Percentiles rank a stretch among this genome's conserved stretches.
These are phyloP conservation scores for Diaporthe batatas DNA, from an alignment of 2,329 filamentous ascomycete species.

Conservation along the genomic window DNA sequence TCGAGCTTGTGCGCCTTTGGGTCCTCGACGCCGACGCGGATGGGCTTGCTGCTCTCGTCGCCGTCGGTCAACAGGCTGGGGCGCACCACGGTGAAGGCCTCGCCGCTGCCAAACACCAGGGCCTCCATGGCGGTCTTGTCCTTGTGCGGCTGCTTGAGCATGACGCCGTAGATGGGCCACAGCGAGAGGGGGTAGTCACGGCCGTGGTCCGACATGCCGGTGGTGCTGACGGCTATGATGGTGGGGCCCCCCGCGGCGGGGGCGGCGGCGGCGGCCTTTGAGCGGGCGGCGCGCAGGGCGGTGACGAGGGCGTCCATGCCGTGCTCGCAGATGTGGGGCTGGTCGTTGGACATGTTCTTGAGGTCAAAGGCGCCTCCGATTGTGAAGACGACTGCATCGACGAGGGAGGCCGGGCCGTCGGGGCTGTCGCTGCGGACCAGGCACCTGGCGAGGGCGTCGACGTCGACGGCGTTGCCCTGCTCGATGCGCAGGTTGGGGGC, in stretches of 20 bases:
- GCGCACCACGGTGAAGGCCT: slow-evolving; percentile 51
- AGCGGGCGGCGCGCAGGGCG: slow-evolving; percentile 52
- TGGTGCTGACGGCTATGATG: slow-evolving; percentile 56
- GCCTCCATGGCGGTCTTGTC: slow-evolving; percentile 63
- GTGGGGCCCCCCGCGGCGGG: slow-evolving; percentile 50
- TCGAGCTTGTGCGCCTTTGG: slow-evolving; percentile 49
- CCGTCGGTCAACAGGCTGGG: slow-evolving; percentile 50
- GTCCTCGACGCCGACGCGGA: slow-evolving; percentile 58
- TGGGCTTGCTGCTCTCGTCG: slow-evolving; percentile 46
- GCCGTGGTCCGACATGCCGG: slow-evolving; percentile 55
- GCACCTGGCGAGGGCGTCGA: slow-evolving; percentile 52
- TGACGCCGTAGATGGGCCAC: slow-evolving; percentile 56
- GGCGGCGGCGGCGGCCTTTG: slow-evolving; percentile 38
- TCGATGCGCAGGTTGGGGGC: slow-evolving; percentile 57
- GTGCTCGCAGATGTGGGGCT: slow-evolving; percentile 62
- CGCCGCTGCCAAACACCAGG: slow-evolving; percentile 47
- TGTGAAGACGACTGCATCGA: slow-evolving; percentile 62
- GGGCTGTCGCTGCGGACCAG: slow-evolving; percentile 50
- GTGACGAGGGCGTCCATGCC: slow-evolving; percentile 59
- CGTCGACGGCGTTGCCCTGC: slow-evolving; percentile 62
- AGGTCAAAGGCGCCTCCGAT: slow-evolving; percentile 58
- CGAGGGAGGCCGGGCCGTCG: slow-evolving; percentile 49
- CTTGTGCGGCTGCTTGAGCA: slow-evolving; percentile 54
- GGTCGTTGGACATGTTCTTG: slow-evolving; percentile 54
- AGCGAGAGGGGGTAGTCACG: slow-evolving; percentile 58